phyloP scores from a whole-genome alignment of 495 filamentous ascomycete species.

The Bacidia gigantensis region DNA sequence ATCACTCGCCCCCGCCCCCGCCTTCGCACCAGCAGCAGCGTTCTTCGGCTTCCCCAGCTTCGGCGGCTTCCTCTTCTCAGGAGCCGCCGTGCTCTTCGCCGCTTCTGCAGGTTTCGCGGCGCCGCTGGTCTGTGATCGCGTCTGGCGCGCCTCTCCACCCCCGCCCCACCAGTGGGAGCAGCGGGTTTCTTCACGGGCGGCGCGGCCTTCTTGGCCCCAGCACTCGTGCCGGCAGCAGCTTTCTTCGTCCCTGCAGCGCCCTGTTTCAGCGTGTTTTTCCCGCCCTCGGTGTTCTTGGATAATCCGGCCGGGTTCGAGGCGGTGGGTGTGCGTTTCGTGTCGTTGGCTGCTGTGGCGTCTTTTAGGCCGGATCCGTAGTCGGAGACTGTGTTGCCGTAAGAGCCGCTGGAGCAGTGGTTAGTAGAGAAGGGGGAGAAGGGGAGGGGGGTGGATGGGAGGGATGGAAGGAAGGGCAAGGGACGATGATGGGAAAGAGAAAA shows the following conservation, averaged over 20 bases:
- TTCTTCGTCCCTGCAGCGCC: neutral
- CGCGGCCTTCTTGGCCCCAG: neutral
- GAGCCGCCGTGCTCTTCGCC: neutral
- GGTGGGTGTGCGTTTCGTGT: neutral
- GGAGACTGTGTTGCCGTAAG: neutral
- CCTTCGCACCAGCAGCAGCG: neutral
- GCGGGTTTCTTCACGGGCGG: neutral
- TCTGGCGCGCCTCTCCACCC: neutral
- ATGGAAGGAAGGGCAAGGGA: neutral
- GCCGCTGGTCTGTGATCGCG: neutral
- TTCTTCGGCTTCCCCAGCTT: neutral
- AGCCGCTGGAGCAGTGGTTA: neutral
- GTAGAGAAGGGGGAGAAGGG: neutral
- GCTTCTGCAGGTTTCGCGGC: neutral
- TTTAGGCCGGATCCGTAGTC: slow-evolving; percentile 11
- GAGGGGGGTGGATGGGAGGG: neutral
- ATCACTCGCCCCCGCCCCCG: too few relatives aligned
- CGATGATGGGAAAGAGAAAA: neutral
- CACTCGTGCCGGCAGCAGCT: neutral
- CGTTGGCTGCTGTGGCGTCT: slow-evolving; percentile 4
- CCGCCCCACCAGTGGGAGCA: neutral
- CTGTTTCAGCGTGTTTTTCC: slow-evolving; percentile 4
- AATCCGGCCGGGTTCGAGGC: slow-evolving; percentile 4
- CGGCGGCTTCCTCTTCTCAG: neutral
- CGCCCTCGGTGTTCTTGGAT: slow-evolving; percentile 6